Base-by-base conservation (phyloP, 331 rosid genomes). In the Rosa hybrid region DNA sequence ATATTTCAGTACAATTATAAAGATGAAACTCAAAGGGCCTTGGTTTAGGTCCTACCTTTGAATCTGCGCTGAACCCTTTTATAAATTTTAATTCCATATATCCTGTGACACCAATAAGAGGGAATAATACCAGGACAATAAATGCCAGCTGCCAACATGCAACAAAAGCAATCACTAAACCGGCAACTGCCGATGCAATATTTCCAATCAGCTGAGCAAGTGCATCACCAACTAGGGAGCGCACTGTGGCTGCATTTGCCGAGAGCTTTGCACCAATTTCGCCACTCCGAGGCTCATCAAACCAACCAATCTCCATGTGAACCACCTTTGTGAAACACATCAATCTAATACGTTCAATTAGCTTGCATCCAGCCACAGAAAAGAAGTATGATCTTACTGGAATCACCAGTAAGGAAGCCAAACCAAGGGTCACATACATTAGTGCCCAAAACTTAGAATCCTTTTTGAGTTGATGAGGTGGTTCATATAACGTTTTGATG, bases 291-390 rank as follows among this genome's bases (percentile, higher is more conserved):
- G 92, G 89, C 76, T 90, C 91, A 87, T 92, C 96, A 30, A 92
- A 92, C 97, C 97, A 92, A n/a, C 90, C 90, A 46, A 89, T 90
- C 80, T 92, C 96, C 97, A 88, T 94, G 81, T 75, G 83, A n/a
- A 94, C 91, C 72, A 90, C 93, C 75, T 84, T 94, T 86, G 90
- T 86, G 76, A 94, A 94, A 83, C 97, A 94, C 80, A 89, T 14
- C 25, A 77, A 48, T 83, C 98, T 90, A 54, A 92, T 87, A 42
- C 98, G 96, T 81, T 87, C 77, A 65, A 94, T 87, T 75, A 94
- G 86, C 90, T 94, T 92, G 21, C 86, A 60, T 11, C 98, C 98
- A 21, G 98, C 97, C 53, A 89, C 86, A 1, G 92, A 51, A 80
- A 94, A 94, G 77, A 92, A 88, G 86, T 90, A 94, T 44, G 71